A percentile compares a stretch with the other conserved stretches of the same genome.
These are phyloP conservation scores for Sideroxylon spinosum DNA, from an alignment of 179 eudicot species.

Conservation along the genomic window DNA sequence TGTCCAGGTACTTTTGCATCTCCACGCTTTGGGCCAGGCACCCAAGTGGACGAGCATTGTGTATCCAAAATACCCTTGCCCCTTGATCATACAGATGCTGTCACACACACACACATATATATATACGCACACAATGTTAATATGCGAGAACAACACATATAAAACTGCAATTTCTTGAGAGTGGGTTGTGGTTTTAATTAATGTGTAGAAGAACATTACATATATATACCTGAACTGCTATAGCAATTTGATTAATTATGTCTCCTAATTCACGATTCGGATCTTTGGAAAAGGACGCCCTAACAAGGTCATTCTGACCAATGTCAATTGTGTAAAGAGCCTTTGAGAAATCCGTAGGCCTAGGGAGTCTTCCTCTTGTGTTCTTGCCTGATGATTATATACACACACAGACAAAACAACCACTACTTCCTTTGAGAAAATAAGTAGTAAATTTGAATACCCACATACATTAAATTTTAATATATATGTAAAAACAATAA, in stretches of 20 bases:
- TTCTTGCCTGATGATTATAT: not conserved
- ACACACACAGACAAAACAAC: no score
- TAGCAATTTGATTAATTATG: constrained; percentile 12
- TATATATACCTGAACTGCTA: constrained; percentile 20
- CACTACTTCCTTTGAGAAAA: no score
- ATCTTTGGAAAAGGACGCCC: constrained; percentile 9
- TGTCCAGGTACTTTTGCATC: not conserved
- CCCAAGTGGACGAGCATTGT: not conserved
- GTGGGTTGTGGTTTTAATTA: not conserved
- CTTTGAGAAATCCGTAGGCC: constrained; percentile 29
- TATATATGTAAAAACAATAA: no score
- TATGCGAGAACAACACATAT: not conserved
- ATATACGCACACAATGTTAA: no score
- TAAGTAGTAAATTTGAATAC: no score
- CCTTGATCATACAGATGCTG: not conserved
- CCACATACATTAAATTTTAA: no score
- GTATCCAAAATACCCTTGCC: not conserved
- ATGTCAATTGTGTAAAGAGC: constrained; percentile 34
- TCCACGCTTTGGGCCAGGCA: not conserved
- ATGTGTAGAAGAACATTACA: not conserved
- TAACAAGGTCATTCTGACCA: constrained; percentile 23
- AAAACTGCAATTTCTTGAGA: not conserved
- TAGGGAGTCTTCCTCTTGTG: constrained; percentile 17
- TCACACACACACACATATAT: not conserved
- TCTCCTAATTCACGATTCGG: not conserved